Conservation (phyloP, 2,329 filamentous ascomycete species). For the Pseudocercospora fuligena region DNA sequence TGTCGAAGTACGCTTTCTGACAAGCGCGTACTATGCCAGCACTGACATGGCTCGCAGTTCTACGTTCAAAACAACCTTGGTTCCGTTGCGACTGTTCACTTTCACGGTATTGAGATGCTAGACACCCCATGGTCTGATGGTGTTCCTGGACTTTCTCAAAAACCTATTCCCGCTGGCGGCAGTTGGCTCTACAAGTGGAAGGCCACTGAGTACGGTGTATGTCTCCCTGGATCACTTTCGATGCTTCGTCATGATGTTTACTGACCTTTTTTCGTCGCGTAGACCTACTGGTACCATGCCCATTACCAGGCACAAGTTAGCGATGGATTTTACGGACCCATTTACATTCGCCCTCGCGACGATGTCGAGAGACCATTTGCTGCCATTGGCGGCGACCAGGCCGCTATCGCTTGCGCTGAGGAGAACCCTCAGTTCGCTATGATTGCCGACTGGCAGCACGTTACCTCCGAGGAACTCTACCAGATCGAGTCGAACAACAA, state of each 20-base stretch:
- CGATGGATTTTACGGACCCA: slow-evolving; percentile 28
- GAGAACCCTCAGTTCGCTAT: slow-evolving; percentile 23
- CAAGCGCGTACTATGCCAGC: background rate
- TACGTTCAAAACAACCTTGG: slow-evolving; percentile 23
- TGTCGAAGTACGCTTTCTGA: slow-evolving; percentile 20
- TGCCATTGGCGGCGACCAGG: slow-evolving; percentile 13
- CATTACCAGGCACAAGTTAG: slow-evolving; percentile 24
- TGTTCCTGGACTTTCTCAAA: slow-evolving; percentile 31
- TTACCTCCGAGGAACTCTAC: slow-evolving; percentile 20
- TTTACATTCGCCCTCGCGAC: slow-evolving; percentile 19
- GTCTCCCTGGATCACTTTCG: background rate
- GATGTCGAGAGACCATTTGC: slow-evolving; percentile 11
- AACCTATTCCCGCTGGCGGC: slow-evolving; percentile 26
- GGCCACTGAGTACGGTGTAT: slow-evolving; percentile 22
- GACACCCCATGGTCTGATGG: slow-evolving; percentile 33
- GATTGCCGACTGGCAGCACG: slow-evolving; percentile 26
- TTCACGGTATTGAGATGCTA: slow-evolving; percentile 28
- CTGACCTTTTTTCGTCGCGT: background rate
- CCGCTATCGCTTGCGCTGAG: slow-evolving; percentile 20
- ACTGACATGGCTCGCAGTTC: slow-evolving; percentile 15
- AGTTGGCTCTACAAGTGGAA: slow-evolving; percentile 26
- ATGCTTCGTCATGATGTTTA: too few species aligned
- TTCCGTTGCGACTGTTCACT: slow-evolving; percentile 27
- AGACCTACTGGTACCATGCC: slow-evolving; percentile 23
- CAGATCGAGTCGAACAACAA: slow-evolving; percentile 16